Evolutionary conservation across 441 rosid species (phyloP).

Genomic region (Flueggea neowawraea): DNA sequence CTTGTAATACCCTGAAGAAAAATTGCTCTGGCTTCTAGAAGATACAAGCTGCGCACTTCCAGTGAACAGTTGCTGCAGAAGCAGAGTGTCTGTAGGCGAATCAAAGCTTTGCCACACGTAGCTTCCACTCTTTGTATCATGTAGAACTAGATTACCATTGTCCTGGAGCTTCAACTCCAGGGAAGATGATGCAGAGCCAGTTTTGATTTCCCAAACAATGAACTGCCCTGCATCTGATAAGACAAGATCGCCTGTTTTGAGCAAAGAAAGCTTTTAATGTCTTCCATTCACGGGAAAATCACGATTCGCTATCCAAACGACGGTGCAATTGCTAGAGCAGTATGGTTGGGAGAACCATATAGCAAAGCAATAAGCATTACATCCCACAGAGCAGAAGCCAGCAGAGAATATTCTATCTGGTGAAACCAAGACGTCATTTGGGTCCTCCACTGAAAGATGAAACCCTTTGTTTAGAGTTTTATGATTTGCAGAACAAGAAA

Average conservation of each 20-base stretch:
- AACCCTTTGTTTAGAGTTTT: too few species aligned
- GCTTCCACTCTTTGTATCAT: not conserved
- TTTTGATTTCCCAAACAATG: conserved; percentile 28
- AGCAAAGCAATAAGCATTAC: conserved; percentile 39
- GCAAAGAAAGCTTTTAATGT: conserved; percentile 33
- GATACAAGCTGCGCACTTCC: conserved; percentile 31
- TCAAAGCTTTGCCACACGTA: conserved; percentile 46
- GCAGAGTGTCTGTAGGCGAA: conserved; percentile 43
- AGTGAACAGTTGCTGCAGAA: conserved; percentile 32
- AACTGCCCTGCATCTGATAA: conserved; percentile 31
- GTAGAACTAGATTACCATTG: conserved; percentile 39
- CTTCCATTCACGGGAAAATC: conserved; percentile 33
- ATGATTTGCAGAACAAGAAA: too few species aligned
- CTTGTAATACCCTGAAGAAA: conserved; percentile 24
- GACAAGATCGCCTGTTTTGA: conserved; percentile 27
- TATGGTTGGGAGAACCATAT: conserved; percentile 32
- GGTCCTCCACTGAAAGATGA: too few species aligned
- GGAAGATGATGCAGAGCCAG: conserved; percentile 7
- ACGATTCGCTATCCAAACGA: conserved; percentile 49
- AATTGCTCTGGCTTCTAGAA: conserved; percentile 11
- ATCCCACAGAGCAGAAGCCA: conserved; percentile 30
- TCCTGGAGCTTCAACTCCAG: conserved; percentile 24
- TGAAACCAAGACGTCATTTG: conserved; percentile 12
- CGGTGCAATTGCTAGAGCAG: conserved; percentile 23
- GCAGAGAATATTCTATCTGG: conserved; percentile 30